These are phyloP conservation scores for Actinomucor elegans DNA, from an alignment of 371 early-diverging fungal species.

Conservation along the genomic window DNA sequence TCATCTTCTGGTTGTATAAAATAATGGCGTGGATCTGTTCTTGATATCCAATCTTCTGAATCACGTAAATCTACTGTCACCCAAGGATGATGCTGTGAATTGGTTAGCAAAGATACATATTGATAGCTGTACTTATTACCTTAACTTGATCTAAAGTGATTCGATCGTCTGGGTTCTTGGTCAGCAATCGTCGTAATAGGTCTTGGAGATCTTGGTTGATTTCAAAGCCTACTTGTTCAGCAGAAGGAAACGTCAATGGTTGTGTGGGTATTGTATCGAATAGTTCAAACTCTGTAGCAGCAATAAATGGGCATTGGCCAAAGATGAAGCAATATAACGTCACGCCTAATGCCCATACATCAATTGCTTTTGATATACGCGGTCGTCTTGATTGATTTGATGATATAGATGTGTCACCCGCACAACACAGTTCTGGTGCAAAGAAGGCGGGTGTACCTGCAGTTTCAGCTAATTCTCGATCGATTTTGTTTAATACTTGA, in stretches of 20 bases:
- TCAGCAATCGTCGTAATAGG: slow-evolving; percentile 70
- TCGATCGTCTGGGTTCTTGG: slow-evolving; percentile 84
- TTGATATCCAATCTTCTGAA: slow-evolving; percentile 45
- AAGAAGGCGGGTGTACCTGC: slow-evolving; percentile 98
- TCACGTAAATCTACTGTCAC: slow-evolving; percentile 70
- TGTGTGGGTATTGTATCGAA: slow-evolving; percentile 86
- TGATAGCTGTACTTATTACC: slow-evolving; percentile 53
- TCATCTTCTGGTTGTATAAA: slow-evolving; percentile 2
- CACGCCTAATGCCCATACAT: slow-evolving; percentile 99
- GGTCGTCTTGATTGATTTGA: slow-evolving; percentile 17
- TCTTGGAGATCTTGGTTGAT: slow-evolving; percentile 51
- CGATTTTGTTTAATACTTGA: slow-evolving; percentile 37
- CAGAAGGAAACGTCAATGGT: slow-evolving; percentile 40
- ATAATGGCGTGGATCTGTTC: slow-evolving; percentile 32
- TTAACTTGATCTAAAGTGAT: slow-evolving; percentile 86
- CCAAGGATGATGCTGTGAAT: slow-evolving; percentile 79
- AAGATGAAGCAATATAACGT: slow-evolving; percentile 96
- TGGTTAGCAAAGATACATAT: not conserved
- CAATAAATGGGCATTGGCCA: slow-evolving; percentile 97
- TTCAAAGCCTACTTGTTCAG: slow-evolving; percentile 24
- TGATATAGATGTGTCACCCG: slow-evolving; percentile 51
- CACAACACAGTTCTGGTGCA: slow-evolving; percentile 94
- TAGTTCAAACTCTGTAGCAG: slow-evolving; percentile 94
- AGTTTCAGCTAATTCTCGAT: slow-evolving; percentile 88
- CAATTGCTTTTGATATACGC: slow-evolving; percentile 85